These are phyloP conservation scores for Dactylorhiza incarnata DNA, from an alignment of 106 monocot species.

Conservation along the genomic window DNA sequence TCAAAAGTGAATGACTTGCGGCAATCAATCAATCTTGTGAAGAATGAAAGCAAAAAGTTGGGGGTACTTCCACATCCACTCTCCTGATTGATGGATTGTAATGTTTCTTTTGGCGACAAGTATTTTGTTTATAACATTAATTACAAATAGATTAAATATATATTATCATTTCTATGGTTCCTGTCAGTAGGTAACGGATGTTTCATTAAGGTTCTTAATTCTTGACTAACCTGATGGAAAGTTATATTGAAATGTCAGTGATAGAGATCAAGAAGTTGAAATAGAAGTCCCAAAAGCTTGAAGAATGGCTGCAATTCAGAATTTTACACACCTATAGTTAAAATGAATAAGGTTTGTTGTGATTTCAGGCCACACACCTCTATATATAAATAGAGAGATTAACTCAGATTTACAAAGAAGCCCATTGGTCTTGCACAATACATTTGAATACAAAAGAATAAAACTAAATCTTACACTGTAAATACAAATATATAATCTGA, in stretches of 20 bases:
- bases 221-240: neutral
- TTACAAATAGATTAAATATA: neutral
- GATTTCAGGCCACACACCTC: neutral
- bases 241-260: neutral
- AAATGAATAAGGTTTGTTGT: neutral
- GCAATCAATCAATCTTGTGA: slow-evolving; percentile 50
- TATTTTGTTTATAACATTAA: neutral
- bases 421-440: no score
- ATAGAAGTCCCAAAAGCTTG: no score
- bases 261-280: neutral
- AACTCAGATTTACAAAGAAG: neutral
- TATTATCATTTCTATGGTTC: neutral
- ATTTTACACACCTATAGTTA: neutral
- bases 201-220: neutral
- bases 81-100: neutral
- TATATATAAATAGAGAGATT: neutral
- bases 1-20: slow-evolving; percentile 45
- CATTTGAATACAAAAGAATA: no score
- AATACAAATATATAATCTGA: no score
- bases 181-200: neutral
- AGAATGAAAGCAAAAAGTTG: slow-evolving; percentile 53
- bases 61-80: slow-evolving; percentile 31
- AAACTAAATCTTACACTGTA: no score
- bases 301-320: neutral
- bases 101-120: neutral